Evolutionary conservation across 2,329 filamentous ascomycete genomes (phyloP), one percentile per base, ranked within the genome.

Genomic region (Nemania sp.): DNA sequence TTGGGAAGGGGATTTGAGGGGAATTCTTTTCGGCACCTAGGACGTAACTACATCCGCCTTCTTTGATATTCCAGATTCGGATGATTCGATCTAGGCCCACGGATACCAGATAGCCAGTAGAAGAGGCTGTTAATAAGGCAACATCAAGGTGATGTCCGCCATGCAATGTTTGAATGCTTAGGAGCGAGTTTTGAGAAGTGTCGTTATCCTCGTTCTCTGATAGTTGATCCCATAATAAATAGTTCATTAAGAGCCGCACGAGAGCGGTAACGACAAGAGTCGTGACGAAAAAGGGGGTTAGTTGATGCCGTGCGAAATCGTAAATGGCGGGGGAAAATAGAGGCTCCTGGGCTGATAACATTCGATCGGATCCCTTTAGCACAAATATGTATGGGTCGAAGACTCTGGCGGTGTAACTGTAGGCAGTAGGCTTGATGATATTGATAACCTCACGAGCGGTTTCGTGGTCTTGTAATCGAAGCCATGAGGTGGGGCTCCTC

Each of bases 301-400:
- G 79, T 64, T 90, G 86, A 68, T 90, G 84, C 55, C 87, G 83
- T 51, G 89, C 83, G 72, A 94, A 92, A 75, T 94, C 92, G 72
- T 92, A 90, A 13, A 88, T 82, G 1, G 86, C 86, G 0, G 88
- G 85, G 5, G 88, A 76, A 63, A 90, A 83, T 7, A 83, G 82
- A 0, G 83, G 82, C 43, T 84, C 81, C 10, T 79, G 78, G 3
- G 81, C 82, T 22, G 85, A 83, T 15, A 87, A 87, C 67, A 86
- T 89, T 20, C 92, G 87, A 75, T 92, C 86, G 2, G 92, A 89
- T 10, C 88, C 89, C 68, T 89, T 88, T 10, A 91, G 80, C 3
- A 94, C 90, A 69, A 94, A 90, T 2, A 93, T 85, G 3, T 93
- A 80, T 1, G 92, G 92, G 47, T 94, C 89, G 75, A 92, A 93